These are phyloP conservation scores for Pseudocercospora macadamiae DNA, from an alignment of 2,329 filamentous ascomycete species.

Conservation along the genomic window DNA sequence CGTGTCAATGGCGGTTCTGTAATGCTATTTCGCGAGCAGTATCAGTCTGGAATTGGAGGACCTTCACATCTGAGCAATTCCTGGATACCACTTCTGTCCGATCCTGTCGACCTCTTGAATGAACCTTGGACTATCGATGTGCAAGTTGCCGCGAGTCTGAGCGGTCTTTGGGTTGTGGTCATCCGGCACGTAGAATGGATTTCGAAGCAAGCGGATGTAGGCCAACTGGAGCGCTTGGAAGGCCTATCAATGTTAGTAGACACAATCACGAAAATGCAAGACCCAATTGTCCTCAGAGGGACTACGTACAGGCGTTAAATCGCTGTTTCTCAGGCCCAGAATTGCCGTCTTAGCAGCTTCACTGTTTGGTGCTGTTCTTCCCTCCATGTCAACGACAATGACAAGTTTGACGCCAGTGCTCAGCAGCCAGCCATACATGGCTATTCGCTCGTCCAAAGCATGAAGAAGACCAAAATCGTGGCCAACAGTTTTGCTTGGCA, in stretches of 20 bases:
- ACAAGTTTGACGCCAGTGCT: constrained; percentile 94
- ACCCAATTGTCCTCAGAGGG: too few relatives aligned
- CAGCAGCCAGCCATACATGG: constrained; percentile 93
- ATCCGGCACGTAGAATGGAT: constrained; percentile 92
- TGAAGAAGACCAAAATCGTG: constrained; percentile 92
- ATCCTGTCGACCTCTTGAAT: constrained; percentile 81
- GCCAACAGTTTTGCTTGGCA: constrained; percentile 70
- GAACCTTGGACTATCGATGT: constrained; percentile 82
- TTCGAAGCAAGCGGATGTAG: constrained; percentile 85
- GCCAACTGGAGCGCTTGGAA: constrained; percentile 92
- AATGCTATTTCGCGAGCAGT: too few relatives aligned
- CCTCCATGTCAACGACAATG: constrained; percentile 87
- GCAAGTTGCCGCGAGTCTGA: constrained; percentile 53
- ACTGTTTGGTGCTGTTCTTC: constrained; percentile 55
- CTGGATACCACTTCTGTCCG: constrained; percentile 81
- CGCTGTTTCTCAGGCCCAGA: constrained; percentile 77
- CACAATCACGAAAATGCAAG: background rate
- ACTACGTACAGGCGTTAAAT: constrained; percentile 73
- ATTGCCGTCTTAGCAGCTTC: constrained; percentile 45
- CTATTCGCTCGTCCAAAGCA: constrained; percentile 88
- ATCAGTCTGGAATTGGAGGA: background rate
- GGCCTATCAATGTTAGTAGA: constrained; percentile 53
- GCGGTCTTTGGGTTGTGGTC: constrained; percentile 69
- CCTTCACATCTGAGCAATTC: constrained; percentile 38
- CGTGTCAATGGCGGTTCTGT: too few relatives aligned